Conservation (phyloP, 345 rosid species). For the Ceriops decandra region DNA sequence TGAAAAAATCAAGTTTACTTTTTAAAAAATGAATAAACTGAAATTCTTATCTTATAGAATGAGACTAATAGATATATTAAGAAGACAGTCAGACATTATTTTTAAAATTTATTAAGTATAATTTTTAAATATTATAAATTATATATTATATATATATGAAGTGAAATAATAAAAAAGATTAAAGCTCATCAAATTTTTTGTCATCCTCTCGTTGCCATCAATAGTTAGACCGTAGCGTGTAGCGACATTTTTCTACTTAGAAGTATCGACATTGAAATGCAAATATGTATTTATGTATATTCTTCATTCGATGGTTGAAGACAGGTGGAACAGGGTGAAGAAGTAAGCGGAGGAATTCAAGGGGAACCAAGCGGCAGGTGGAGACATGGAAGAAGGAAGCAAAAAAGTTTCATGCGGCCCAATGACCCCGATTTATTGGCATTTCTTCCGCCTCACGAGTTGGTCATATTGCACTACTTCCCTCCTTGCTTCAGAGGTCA, state of each 20-base stretch:
- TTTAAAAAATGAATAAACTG: too few relatives aligned
- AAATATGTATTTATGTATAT: not conserved
- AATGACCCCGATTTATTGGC: constrained; percentile 17
- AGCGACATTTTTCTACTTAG: not conserved
- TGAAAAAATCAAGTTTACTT: too few relatives aligned
- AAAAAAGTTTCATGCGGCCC: constrained; percentile 37
- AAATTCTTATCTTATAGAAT: too few relatives aligned
- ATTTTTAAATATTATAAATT: too few relatives aligned
- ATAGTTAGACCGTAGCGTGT: not conserved
- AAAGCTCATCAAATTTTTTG: too few relatives aligned
- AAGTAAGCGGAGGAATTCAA: constrained; percentile 28
- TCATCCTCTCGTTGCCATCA: too few relatives aligned
- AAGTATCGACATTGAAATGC: not conserved
- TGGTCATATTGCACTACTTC: constrained; percentile 15
- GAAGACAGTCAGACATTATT: too few relatives aligned
- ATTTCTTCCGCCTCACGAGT: constrained; percentile 41
- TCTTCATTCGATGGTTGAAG: constrained; percentile 27
- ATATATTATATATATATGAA: too few relatives aligned
- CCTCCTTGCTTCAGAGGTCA: too few relatives aligned
- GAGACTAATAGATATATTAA: too few relatives aligned
- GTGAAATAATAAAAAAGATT: too few relatives aligned
- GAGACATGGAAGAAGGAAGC: constrained; percentile 33
- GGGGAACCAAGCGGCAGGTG: constrained; percentile 31
- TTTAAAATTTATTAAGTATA: too few relatives aligned
- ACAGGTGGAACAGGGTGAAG: constrained; percentile 55